Percentiles rank a stretch among this genome's conserved stretches.
These are phyloP conservation scores for Penicillium vulpinum DNA, from an alignment of 2,329 filamentous ascomycete genomes.

Conservation along the genomic window DNA sequence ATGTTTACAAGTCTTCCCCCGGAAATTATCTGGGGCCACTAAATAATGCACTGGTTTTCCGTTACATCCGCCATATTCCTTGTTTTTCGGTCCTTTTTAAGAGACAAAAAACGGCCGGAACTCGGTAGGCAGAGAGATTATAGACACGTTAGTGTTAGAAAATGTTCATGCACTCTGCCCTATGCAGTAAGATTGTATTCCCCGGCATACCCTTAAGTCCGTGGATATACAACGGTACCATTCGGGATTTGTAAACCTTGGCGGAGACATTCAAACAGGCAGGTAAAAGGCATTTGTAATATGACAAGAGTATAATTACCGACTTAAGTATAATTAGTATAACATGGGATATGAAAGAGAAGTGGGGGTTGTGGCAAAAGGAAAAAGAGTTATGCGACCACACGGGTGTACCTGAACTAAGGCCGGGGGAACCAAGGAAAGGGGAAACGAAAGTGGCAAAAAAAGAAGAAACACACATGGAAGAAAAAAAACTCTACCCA, in stretches of 20 bases:
- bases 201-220: no score
- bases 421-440: constrained; percentile 9
- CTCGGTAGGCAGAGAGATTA: neutral
- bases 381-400: constrained; percentile 5
- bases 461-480: constrained; percentile 18
- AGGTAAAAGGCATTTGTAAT: constrained; percentile 3
- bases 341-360: no score
- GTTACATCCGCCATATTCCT: constrained; percentile 1
- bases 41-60: neutral
- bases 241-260: constrained; percentile 1
- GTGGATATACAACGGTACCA: neutral
- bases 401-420: constrained; percentile 14
- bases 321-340: no score
- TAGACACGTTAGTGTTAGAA: neutral
- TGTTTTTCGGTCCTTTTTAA: neutral
- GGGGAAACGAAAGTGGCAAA: neutral
- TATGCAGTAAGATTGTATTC: constrained; percentile 1
- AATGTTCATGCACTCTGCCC: neutral
- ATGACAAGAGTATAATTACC: no score
- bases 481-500: constrained; percentile 16
- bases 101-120: no score
- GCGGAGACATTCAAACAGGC: neutral
- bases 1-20: neutral
- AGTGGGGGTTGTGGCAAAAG: constrained; percentile 6
- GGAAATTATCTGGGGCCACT: constrained; percentile 1